Conservation (phyloP, 2,329 filamentous ascomycete species). For the Sclerotinia nivalis region DNA sequence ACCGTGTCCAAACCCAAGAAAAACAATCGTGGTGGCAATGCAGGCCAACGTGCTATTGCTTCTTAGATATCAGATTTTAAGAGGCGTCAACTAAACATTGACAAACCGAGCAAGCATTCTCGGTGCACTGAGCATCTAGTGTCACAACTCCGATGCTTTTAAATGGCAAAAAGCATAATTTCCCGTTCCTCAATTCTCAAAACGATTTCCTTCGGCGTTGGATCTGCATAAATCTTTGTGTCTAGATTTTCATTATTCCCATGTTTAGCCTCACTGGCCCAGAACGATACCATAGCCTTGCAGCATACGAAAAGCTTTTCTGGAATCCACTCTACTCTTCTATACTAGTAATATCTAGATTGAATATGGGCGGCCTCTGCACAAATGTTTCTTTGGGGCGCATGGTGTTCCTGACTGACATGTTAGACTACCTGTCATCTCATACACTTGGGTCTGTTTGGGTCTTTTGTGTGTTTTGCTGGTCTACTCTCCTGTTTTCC, state of each 20-base stretch:
- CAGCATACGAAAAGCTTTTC: slow-evolving; percentile 17
- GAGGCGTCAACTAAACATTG: slow-evolving; percentile 22
- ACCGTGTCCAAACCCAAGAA: slow-evolving; percentile 51
- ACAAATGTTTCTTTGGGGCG: slow-evolving; percentile 26
- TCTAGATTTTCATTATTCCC: slow-evolving; percentile 36
- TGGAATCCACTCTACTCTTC: slow-evolving; percentile 5
- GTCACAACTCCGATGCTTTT: slow-evolving; percentile 14
- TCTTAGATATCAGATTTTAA: slow-evolving; percentile 33
- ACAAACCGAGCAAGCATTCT: slow-evolving; percentile 24
- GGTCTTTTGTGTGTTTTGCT: slow-evolving; percentile 4
- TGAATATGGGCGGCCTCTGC: slow-evolving; percentile 36
- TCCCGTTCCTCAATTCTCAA: slow-evolving; percentile 16
- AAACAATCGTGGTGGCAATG: slow-evolving; percentile 42
- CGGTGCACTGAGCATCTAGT: slow-evolving; percentile 24
- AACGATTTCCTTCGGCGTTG: slow-evolving; percentile 30
- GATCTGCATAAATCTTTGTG: slow-evolving; percentile 37
- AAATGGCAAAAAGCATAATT: slow-evolving; percentile 19
- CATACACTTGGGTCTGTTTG: slow-evolving; percentile 14
- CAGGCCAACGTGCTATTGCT: slow-evolving; percentile 39
- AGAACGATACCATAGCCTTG: slow-evolving; percentile 16
- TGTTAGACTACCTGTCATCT: slow-evolving; percentile 15
- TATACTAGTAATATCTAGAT: slow-evolving; percentile 32
- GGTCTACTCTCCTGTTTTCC: slow-evolving; percentile 4
- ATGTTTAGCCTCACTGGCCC: slow-evolving; percentile 29
- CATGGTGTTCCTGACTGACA: slow-evolving; percentile 16